Percentiles rank a stretch among this genome's conserved stretches.
phyloP scores from a whole-genome alignment of 805 yeast genomes.

The Zygosaccharomyces bailii region DNA sequence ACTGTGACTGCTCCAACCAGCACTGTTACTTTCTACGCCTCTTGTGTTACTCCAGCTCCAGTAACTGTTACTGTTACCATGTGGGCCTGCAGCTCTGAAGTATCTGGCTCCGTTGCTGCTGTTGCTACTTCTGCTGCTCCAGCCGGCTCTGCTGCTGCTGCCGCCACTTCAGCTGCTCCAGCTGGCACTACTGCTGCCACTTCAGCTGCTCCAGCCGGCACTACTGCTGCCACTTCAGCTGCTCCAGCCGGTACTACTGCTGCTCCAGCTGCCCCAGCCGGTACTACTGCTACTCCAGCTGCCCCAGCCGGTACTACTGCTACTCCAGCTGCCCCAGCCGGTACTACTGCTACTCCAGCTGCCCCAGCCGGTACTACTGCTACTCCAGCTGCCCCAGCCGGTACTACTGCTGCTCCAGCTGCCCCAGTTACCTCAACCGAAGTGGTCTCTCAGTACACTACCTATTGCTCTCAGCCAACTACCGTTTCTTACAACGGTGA shows the following conservation, averaged over 20 bases:
- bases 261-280: background rate
- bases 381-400: background rate
- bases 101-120: background rate
- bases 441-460: too few species aligned
- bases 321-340: background rate
- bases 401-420: background rate
- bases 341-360: constrained; percentile 1
- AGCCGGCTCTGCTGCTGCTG: constrained; percentile 6
- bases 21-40: constrained; percentile 2
- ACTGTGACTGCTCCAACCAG: constrained; percentile 5
- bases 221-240: constrained; percentile 2
- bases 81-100: constrained; percentile 2
- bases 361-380: background rate
- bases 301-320: background rate
- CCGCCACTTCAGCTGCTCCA: constrained; percentile 5
- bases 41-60: constrained; percentile 2
- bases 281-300: background rate
- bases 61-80: constrained; percentile 5
- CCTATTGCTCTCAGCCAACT: too few species aligned
- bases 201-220: background rate
- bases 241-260: constrained; percentile 3
- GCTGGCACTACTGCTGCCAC: constrained; percentile 4
- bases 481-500: too few species aligned
- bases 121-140: constrained; percentile 5
- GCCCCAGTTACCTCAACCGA: too few species aligned